Conservation (phyloP, 2,329 filamentous ascomycete species). For the Aspergillus sp. region DNA sequence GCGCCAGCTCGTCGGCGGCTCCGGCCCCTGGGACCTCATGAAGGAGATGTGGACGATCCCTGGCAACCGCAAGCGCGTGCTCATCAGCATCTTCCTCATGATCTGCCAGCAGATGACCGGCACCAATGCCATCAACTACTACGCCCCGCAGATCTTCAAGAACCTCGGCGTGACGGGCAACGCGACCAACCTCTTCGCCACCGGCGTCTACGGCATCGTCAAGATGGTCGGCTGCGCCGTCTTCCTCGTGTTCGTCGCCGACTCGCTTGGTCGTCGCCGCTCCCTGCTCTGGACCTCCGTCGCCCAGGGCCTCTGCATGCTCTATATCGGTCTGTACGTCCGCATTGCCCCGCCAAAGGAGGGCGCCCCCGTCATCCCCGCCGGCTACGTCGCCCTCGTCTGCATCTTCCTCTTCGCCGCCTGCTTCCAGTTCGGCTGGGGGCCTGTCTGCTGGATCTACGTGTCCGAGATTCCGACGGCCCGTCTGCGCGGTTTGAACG, state of each 20-base stretch:
- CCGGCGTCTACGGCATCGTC: slow-evolving; percentile 39
- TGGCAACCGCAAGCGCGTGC: slow-evolving; percentile 52
- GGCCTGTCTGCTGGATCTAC: slow-evolving; percentile 70
- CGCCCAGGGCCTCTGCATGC: slow-evolving; percentile 60
- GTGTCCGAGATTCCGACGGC: slow-evolving; percentile 68
- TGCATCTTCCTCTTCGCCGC: slow-evolving; percentile 71
- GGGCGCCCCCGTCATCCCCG: slow-evolving; percentile 56
- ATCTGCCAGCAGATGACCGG: slow-evolving; percentile 51
- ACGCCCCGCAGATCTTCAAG: slow-evolving; percentile 37
- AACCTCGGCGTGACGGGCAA: slow-evolving; percentile 33
- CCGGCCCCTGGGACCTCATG: slow-evolving; percentile 55
- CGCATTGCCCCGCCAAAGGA: slow-evolving; percentile 44
- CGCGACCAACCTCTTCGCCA: slow-evolving; percentile 37
- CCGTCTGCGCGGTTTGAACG: slow-evolving; percentile 63
- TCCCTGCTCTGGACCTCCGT: slow-evolving; percentile 64
- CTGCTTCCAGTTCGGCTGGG: slow-evolving; percentile 70
- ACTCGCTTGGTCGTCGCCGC: slow-evolving; percentile 65
- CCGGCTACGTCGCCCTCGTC: slow-evolving; percentile 68
- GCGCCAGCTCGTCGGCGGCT: slow-evolving; percentile 54
- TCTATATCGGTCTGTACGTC: slow-evolving; percentile 70
- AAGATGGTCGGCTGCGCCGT: slow-evolving; percentile 53
- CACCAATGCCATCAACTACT: slow-evolving; percentile 36
- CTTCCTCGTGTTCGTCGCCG: slow-evolving; percentile 66
- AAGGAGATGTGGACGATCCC: slow-evolving; percentile 62
- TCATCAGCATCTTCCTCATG: slow-evolving; percentile 50